A percentile compares a stretch with the other conserved stretches of the same genome.
phyloP scores from a whole-genome alignment of 768 basidiomycete genomes.

The Mycena pura region DNA sequence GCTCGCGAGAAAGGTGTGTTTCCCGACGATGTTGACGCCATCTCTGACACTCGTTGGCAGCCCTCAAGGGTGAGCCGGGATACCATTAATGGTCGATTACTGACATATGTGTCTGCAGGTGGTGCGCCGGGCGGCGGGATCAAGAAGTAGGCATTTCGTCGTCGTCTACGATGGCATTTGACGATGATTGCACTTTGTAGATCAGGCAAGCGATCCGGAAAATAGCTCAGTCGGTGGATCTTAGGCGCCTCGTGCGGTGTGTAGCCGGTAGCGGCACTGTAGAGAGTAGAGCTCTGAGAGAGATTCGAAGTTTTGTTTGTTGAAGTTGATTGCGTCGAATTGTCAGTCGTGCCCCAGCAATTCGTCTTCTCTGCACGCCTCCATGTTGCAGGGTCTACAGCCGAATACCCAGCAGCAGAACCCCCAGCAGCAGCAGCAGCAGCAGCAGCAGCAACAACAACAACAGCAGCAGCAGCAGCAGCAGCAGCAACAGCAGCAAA shows the following conservation, averaged over 20 bases:
- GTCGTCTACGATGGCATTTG: neutral
- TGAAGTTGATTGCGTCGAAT: constrained; percentile 2
- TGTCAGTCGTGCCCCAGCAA: neutral
- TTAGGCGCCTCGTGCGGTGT: neutral
- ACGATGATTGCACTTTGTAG: constrained; percentile 43
- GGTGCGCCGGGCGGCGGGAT: constrained; percentile 76
- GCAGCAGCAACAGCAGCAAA: constrained; percentile 56
- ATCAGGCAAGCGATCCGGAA: constrained; percentile 81
- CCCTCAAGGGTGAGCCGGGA: constrained; percentile 58
- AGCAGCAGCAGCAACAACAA: constrained; percentile 51
- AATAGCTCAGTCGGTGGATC: constrained; percentile 44
- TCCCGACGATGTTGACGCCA: neutral
- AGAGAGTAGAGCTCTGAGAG: too few species aligned
- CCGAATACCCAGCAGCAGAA: constrained; percentile 67
- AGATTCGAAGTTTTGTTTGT: neutral
- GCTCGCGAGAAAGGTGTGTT: constrained; percentile 74
- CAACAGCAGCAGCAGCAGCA: constrained; percentile 62
- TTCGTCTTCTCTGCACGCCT: constrained; percentile 29
- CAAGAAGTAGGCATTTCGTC: constrained; percentile 73
- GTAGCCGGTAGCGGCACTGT: neutral
- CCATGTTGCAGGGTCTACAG: constrained; percentile 75
- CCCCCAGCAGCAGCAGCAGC: constrained; percentile 51
- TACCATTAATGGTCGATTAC: neutral
- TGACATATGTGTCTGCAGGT: constrained; percentile 45
- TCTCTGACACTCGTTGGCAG: constrained; percentile 37